Evolutionary conservation across 768 basidiomycete species (phyloP), one percentile per base, ranked within the genome.

Genomic region (Daedaleopsis nitida): DNA sequence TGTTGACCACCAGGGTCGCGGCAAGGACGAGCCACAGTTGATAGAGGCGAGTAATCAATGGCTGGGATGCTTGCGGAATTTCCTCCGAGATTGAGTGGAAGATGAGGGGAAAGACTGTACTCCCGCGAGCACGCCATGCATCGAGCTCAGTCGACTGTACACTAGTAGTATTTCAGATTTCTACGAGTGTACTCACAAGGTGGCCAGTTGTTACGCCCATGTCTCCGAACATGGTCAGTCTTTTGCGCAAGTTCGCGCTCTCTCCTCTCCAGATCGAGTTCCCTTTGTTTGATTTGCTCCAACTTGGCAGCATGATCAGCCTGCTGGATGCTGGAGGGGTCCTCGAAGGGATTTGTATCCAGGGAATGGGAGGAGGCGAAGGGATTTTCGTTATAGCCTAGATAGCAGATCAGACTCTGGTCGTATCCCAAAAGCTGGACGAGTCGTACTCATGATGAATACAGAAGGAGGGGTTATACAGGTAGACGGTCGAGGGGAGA

Each of bases 181-280:
- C 12, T 21, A 49, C 23, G 42, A 58, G 34, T 62, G 63, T 14
- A 79, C 91, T 71, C 67, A 91, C 94, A 96, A 14, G 86, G 86
- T 37, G 96, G 96, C 88, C 92, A 99, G 76, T 99, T 99, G 72
- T 92, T 96, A 65, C 86, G 85, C 39, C 93, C 94, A 70, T 91
- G 86, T 52, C 74, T 82, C 66, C 88, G 79, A 55, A 93, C 82
- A 66, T 87, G 78, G 51, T 92, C 87, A 21, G 87, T 81, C 70
- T 85, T 88, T 66, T 83, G 78, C 64, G 77, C 81, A 61, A 94
- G 80, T 66, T 94, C 92, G 49, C 81, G 76, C 70, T 96, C 94
- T 66, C 95, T 80, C 63, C 86, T 79, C 69, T 87, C 86, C 34
- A 98, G 81, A 65, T 96, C 94, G 56, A 79, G 81, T 76, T 98